A percentile compares a stretch with the other conserved stretches of the same genome.
phyloP scores from a whole-genome alignment of 345 rosid species.

The Camelina hispida region DNA sequence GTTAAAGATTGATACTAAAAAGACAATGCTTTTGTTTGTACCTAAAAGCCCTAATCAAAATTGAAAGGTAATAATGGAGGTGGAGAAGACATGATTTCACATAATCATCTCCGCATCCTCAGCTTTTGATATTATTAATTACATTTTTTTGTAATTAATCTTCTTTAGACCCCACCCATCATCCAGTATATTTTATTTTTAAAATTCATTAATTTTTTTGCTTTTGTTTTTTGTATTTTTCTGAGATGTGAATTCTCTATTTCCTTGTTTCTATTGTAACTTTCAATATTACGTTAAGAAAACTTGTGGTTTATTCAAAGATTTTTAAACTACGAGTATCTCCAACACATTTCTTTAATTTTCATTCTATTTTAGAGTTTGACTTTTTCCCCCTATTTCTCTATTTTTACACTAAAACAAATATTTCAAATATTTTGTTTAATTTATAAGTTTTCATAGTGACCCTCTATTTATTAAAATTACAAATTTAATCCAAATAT shows the following conservation, averaged over 20 bases:
- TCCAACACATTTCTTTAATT: no score
- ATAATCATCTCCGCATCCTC: slow-evolving; percentile 33
- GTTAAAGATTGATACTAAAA: not conserved
- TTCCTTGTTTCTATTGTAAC: not conserved
- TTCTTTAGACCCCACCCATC: not conserved
- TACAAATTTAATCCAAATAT: no score
- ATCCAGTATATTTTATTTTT: no score
- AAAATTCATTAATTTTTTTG: no score
- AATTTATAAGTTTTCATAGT: no score
- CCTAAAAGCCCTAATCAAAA: slow-evolving; percentile 23
- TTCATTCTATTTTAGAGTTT: no score
- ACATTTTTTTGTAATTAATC: not conserved
- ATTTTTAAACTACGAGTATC: not conserved
- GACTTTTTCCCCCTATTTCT: no score
- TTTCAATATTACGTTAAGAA: not conserved
- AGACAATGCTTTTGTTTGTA: slow-evolving; percentile 25
- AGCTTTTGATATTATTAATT: slow-evolving; percentile 3
- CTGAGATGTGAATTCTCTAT: no score
- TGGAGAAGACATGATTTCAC: slow-evolving; percentile 30
- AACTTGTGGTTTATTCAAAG: not conserved
- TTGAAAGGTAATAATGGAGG: slow-evolving; percentile 21
- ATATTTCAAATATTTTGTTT: no score
- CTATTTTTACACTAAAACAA: no score
- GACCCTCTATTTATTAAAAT: no score
- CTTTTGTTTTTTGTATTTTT: no score